Percentiles rank a stretch among this genome's conserved stretches.
Evolutionary conservation across 2,329 filamentous ascomycete species (phyloP).

Genomic region (Aciculosporium take): DNA sequence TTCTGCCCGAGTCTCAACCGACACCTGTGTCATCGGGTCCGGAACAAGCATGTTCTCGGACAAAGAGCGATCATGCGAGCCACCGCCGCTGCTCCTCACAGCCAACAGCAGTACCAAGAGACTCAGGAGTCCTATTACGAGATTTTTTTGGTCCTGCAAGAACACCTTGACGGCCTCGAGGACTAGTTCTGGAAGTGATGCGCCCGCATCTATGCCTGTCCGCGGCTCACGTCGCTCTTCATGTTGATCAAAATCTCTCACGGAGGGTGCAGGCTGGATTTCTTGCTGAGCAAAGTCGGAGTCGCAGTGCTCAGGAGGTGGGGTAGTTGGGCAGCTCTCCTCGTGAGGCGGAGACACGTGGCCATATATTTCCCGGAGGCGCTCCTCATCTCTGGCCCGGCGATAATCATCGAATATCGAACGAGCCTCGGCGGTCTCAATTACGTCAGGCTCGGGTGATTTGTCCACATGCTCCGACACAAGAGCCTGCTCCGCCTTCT

Average conservation of each 20-base stretch:
- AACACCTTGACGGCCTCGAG: slow-evolving; percentile 38
- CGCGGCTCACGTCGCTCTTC: slow-evolving; percentile 18
- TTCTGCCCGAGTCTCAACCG: background rate
- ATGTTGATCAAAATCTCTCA: slow-evolving; percentile 16
- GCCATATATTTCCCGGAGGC: slow-evolving; percentile 40
- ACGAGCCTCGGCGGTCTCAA: slow-evolving; percentile 5
- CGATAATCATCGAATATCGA: slow-evolving; percentile 17
- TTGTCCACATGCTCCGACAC: slow-evolving; percentile 7
- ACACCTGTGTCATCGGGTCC: background rate
- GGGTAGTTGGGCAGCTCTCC: slow-evolving; percentile 4
- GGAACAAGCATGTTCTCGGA: background rate
- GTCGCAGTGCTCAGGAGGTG: slow-evolving; percentile 5
- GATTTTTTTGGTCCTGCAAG: slow-evolving; percentile 43
- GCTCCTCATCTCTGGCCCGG: slow-evolving; percentile 32
- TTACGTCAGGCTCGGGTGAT: slow-evolving; percentile 9
- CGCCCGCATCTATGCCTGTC: slow-evolving; percentile 22
- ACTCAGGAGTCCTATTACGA: slow-evolving; percentile 40
- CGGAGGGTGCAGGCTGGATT: slow-evolving; percentile 10
- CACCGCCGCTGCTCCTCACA: slow-evolving; percentile 16
- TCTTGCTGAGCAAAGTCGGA: slow-evolving; percentile 6
- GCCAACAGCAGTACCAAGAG: slow-evolving; percentile 39
- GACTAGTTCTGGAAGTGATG: slow-evolving; percentile 39
- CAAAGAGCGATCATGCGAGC: slow-evolving; percentile 7
- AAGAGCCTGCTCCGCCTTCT: slow-evolving; percentile 14
- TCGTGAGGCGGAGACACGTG: slow-evolving; percentile 13